phyloP scores from a whole-genome alignment of 371 early-diverging fungal genomes.

The Actinomortierella wolfii region DNA sequence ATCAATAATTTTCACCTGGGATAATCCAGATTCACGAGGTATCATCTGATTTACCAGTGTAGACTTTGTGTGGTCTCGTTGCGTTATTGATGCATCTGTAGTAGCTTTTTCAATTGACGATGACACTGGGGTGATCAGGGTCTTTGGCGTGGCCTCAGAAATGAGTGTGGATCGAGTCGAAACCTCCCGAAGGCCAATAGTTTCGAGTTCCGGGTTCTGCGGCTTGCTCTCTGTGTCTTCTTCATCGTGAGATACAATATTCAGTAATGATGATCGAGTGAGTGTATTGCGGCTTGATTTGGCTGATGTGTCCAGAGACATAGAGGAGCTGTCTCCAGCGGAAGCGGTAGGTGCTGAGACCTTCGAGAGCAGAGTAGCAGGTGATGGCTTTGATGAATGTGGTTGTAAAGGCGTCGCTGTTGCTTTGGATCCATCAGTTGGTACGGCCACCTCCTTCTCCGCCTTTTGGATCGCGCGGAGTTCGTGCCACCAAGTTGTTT shows the following conservation, averaged over 20 bases:
- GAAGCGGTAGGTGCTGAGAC: neutral
- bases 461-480: slow-evolving; percentile 59
- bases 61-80: too few species aligned
- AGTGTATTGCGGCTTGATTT: too few species aligned
- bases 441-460: slow-evolving; percentile 9
- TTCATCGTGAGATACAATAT: too few species aligned
- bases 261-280: too few species aligned
- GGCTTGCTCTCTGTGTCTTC: neutral
- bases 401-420: slow-evolving; percentile 19
- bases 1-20: slow-evolving; percentile 20
- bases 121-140: neutral
- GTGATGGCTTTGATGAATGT: neutral
- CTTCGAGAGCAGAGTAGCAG: neutral
- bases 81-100: too few species aligned
- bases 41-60: too few species aligned
- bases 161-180: slow-evolving; percentile 13
- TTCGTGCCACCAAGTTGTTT: slow-evolving; percentile 70
- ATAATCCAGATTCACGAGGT: slow-evolving; percentile 3
- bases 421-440: neutral
- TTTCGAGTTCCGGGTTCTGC: neutral
- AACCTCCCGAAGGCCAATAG: slow-evolving; percentile 30
- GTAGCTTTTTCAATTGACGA: too few species aligned
- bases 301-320: too few species aligned
- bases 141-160: slow-evolving; percentile 4
- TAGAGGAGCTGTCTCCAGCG: neutral